Percentiles rank a stretch among this genome's conserved stretches.
Evolutionary conservation across 768 basidiomycete genomes (phyloP).

Genomic region (Mycena olivaceomarginata): DNA sequence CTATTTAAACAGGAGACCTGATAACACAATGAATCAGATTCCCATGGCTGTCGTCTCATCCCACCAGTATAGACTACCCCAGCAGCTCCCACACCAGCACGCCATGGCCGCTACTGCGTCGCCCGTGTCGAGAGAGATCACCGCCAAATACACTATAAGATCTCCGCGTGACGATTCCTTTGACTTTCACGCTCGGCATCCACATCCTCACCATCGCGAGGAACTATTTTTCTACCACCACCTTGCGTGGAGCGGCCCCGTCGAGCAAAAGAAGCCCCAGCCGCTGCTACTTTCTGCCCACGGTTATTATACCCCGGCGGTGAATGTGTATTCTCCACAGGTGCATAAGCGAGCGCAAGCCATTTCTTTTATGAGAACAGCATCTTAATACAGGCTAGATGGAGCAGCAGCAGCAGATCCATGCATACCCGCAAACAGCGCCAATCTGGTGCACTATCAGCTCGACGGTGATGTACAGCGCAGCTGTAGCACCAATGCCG

Average conservation of each 20-base stretch:
- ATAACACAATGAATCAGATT: constrained; percentile 9
- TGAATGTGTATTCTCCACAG: background rate
- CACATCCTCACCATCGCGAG: no score
- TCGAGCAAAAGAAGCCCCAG: constrained; percentile 6
- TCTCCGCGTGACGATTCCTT: background rate
- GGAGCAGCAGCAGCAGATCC: constrained; percentile 18
- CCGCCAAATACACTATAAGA: constrained; percentile 25
- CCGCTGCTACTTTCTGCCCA: background rate
- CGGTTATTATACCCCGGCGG: constrained; percentile 24
- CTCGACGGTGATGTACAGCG: constrained; percentile 35
- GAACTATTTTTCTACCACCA: constrained; percentile 1
- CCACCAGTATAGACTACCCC: no score
- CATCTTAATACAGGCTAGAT: background rate
- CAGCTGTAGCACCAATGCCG: constrained; percentile 32
- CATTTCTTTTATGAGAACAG: no score
- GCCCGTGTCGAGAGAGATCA: constrained; percentile 37
- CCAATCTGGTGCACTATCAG: constrained; percentile 4
- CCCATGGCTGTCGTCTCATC: background rate
- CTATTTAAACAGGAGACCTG: constrained; percentile 20
- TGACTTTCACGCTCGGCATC: background rate
- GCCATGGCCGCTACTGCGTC: constrained; percentile 10
- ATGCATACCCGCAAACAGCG: background rate
- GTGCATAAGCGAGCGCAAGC: no score
- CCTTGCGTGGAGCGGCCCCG: constrained; percentile 7
- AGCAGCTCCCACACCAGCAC: no score